These are phyloP conservation scores for Ilex asprella DNA, from an alignment of 257 asterid genomes.

Conservation along the genomic window DNA sequence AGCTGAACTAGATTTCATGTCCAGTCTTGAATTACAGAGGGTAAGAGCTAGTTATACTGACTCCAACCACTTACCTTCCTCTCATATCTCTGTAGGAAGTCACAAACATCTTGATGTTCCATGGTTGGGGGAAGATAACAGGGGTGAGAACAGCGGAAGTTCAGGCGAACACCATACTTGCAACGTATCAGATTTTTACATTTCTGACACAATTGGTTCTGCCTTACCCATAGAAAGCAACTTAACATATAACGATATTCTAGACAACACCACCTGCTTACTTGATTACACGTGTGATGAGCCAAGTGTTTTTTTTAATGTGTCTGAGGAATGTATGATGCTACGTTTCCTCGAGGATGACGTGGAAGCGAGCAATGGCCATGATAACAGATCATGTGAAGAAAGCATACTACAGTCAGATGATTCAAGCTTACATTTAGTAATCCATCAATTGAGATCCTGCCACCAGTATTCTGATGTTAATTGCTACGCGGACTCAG, in stretches of 20 bases:
- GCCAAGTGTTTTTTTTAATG: slow-evolving; percentile 46
- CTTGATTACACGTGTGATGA: slow-evolving; percentile 66
- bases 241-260: slow-evolving; percentile 36
- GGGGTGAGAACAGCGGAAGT: slow-evolving; percentile 67
- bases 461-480: slow-evolving; percentile 43
- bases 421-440: slow-evolving; percentile 65
- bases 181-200: slow-evolving; percentile 59
- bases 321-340: slow-evolving; percentile 54
- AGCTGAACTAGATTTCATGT: too few relatives aligned
- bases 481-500: slow-evolving; percentile 41
- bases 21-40: too few relatives aligned
- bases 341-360: slow-evolving; percentile 62
- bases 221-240: slow-evolving; percentile 42
- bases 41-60: too few relatives aligned
- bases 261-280: slow-evolving; percentile 34
- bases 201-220: slow-evolving; percentile 74
- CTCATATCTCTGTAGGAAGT: slow-evolving; percentile 34
- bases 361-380: slow-evolving; percentile 34
- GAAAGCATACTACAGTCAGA: slow-evolving; percentile 32
- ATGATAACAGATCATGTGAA: slow-evolving; percentile 35
- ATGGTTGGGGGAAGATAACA: slow-evolving; percentile 66
- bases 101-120: slow-evolving; percentile 55
- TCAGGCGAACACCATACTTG: slow-evolving; percentile 52
- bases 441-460: slow-evolving; percentile 62
- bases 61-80: neutral